A percentile compares a stretch with the other conserved stretches of the same genome.
Conservation (phyloP, 257 asterid species). For the Solanum bukasovii region DNA sequence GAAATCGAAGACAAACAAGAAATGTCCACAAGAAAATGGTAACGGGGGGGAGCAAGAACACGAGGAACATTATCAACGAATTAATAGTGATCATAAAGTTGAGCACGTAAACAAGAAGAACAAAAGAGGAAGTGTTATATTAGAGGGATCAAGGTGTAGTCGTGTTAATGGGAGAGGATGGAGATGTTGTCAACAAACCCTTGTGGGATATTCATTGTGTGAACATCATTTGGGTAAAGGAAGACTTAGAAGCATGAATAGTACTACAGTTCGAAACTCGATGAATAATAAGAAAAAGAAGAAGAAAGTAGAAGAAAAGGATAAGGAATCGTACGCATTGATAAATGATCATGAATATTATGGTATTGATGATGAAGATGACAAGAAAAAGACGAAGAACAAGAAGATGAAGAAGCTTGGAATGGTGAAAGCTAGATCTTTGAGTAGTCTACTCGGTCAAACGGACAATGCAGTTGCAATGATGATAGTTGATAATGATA, state of each 20-base stretch:
- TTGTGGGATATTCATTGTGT: conserved; percentile 63
- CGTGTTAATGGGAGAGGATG: conserved; percentile 80
- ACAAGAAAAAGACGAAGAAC: neutral
- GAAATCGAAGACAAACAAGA: conserved; percentile 59
- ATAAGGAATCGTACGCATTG: neutral
- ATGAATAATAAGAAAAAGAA: neutral
- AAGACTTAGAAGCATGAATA: conserved; percentile 34
- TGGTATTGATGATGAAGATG: neutral
- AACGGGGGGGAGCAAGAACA: neutral
- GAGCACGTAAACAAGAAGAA: conserved; percentile 10
- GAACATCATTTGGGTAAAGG: conserved; percentile 81
- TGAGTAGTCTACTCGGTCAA: conserved; percentile 52
- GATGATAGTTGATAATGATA: neutral
- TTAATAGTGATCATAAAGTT: neutral
- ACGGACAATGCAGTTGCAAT: neutral
- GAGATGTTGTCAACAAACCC: conserved; percentile 69
- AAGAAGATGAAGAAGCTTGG: conserved; percentile 48
- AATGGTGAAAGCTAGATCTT: conserved; percentile 58
- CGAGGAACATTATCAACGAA: neutral
- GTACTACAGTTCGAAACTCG: conserved; percentile 2
- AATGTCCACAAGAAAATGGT: conserved; percentile 14
- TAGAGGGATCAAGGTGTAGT: conserved; percentile 79
- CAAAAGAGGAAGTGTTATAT: conserved; percentile 40
- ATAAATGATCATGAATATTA: neutral
- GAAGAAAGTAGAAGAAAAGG: neutral